These are phyloP conservation scores for Dothideomycetes sp. DNA, from an alignment of 2,329 filamentous ascomycete species.

Conservation along the genomic window DNA sequence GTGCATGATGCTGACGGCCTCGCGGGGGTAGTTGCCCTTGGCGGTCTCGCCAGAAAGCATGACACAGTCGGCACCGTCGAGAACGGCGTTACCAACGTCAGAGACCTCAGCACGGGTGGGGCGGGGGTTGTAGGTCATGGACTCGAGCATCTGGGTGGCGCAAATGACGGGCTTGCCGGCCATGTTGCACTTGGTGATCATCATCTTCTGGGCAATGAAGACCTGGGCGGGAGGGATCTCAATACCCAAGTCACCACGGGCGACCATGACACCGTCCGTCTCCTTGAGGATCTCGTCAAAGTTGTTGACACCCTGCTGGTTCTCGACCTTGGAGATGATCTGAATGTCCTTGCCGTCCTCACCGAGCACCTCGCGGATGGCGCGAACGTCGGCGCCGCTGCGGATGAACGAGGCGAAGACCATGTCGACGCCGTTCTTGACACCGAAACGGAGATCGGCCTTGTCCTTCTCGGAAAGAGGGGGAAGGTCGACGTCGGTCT, in stretches of 20 bases:
- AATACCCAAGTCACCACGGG: slow-evolving; percentile 95
- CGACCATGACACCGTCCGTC: slow-evolving; percentile 99
- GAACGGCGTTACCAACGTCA: slow-evolving; percentile 95
- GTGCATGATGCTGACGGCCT: slow-evolving; percentile 96
- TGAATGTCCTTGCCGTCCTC: slow-evolving; percentile 92
- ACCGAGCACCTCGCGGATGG: slow-evolving; percentile 86
- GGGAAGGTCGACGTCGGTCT: slow-evolving; percentile 96
- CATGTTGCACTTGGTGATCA: slow-evolving; percentile 99
- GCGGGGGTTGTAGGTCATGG: slow-evolving; percentile 99
- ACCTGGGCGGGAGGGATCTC: slow-evolving; percentile 98
- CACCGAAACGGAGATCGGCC: slow-evolving; percentile 84
- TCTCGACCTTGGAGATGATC: slow-evolving; percentile 99
- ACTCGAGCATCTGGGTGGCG: slow-evolving; percentile 99
- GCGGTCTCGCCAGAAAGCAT: slow-evolving; percentile 99
- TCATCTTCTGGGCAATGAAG: slow-evolving; percentile 99
- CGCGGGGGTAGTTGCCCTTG: slow-evolving; percentile 88
- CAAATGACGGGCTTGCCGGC: slow-evolving; percentile 98
- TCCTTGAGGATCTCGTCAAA: slow-evolving; percentile 92
- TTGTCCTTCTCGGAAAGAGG: slow-evolving; percentile 98
- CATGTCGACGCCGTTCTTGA: slow-evolving; percentile 99
- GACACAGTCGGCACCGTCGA: slow-evolving; percentile 96
- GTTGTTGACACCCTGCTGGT: slow-evolving; percentile 99
- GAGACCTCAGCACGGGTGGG: slow-evolving; percentile 97
- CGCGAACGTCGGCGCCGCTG: slow-evolving; percentile 80
- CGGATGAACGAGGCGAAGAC: slow-evolving; percentile 98